A percentile compares a stretch with the other conserved stretches of the same genome.
Conservation (phyloP, 306 rosid species). For the Ziziphus jujuba region DNA sequence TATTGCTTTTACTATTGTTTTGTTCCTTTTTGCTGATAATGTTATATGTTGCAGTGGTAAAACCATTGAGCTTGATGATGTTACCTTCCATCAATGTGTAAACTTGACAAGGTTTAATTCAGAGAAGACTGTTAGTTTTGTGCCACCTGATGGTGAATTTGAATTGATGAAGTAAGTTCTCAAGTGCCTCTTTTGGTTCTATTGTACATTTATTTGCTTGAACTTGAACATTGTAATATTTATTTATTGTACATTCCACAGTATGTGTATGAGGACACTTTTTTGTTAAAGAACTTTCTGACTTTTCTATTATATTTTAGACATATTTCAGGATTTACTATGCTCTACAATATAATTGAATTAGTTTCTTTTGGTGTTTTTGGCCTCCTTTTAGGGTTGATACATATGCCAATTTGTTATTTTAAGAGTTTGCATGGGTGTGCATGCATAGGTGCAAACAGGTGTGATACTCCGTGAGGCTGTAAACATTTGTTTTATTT, state of each 20-base stretch:
- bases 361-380: too few species aligned
- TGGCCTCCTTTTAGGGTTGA: too few species aligned
- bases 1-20: not conserved
- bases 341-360: too few species aligned
- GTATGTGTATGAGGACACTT: too few species aligned
- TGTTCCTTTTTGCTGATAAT: constrained; percentile 1
- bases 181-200: constrained; percentile 8
- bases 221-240: not conserved
- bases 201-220: not conserved
- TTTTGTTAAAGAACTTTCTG: too few species aligned
- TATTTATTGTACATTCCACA: too few species aligned
- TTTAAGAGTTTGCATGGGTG: not conserved
- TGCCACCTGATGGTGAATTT: constrained; percentile 96
- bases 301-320: too few species aligned
- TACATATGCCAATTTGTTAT: too few species aligned
- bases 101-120: constrained; percentile 93
- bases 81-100: constrained; percentile 95
- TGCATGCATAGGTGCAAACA: not conserved
- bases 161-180: constrained; percentile 89
- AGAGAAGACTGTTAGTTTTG: constrained; percentile 95
- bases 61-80: constrained; percentile 95
- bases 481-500: not conserved
- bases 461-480: not conserved
- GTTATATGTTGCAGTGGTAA: constrained; percentile 68
- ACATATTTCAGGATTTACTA: too few species aligned